Evolutionary conservation across 495 filamentous ascomycete genomes (phyloP).

Genomic region (Neurospora intermedia): DNA sequence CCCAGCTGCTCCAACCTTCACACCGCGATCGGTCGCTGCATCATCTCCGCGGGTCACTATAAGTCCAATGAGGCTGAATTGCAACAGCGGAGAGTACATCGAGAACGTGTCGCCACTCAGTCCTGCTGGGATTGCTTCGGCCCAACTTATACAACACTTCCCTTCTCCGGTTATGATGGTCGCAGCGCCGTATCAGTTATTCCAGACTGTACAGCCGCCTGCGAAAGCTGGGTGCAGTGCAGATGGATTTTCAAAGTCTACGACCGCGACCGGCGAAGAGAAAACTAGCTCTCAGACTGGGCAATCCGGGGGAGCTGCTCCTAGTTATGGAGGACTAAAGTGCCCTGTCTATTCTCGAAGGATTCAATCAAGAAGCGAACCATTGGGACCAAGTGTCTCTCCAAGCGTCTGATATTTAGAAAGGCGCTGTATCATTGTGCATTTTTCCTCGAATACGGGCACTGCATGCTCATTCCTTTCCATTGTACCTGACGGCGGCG

Average conservation of each 20-base stretch:
- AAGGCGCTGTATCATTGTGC: background rate
- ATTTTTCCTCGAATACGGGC: background rate
- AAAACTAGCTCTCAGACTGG: background rate
- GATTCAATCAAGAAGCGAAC: conserved; percentile 27
- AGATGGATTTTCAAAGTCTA: background rate
- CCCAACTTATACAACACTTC: conserved; percentile 10
- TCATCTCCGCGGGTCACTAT: background rate
- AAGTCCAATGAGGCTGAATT: conserved; percentile 7
- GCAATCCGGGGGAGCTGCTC: background rate
- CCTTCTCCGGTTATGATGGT: conserved; percentile 12
- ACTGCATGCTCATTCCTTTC: background rate
- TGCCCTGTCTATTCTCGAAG: conserved; percentile 20
- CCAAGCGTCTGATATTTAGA: background rate
- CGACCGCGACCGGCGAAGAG: background rate
- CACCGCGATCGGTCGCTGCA: conserved; percentile 29
- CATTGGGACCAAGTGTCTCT: background rate
- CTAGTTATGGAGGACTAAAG: conserved; percentile 5
- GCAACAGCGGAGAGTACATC: conserved; percentile 1
- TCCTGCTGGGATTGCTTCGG: background rate
- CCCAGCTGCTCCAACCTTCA: conserved; percentile 45
- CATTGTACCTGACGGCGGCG: background rate
- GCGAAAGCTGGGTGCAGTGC: background rate
- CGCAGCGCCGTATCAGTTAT: conserved; percentile 8
- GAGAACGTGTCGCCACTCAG: conserved; percentile 1
- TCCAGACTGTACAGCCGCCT: background rate